Percentiles rank a stretch among this genome's conserved stretches.
phyloP scores from a whole-genome alignment of 345 rosid species.

The Theobroma cacao region DNA sequence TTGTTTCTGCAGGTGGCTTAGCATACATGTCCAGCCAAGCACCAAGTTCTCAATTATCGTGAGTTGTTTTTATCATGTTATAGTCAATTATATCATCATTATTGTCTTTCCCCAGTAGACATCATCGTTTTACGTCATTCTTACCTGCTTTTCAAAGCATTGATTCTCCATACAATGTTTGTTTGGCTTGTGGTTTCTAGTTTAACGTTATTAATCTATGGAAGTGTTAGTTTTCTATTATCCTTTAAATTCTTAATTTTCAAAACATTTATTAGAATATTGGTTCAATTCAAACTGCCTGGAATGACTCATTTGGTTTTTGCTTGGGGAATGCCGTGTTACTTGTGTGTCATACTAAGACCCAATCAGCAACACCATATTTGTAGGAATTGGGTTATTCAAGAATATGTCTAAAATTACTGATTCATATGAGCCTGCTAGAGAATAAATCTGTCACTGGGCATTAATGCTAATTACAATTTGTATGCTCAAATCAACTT shows the following conservation, averaged over 20 bases:
- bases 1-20: slow-evolving; percentile 66
- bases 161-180: background rate
- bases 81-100: background rate
- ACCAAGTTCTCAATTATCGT: slow-evolving; percentile 64
- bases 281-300: no score
- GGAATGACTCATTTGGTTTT: background rate
- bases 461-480: background rate
- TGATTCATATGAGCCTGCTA: background rate
- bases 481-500: no score
- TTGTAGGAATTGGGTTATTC: background rate
- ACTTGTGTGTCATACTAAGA: no score
- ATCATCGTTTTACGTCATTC: background rate
- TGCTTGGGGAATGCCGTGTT: background rate
- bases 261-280: no score
- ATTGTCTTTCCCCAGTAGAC: background rate
- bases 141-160: background rate
- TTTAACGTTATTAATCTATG: background rate
- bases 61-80: slow-evolving; percentile 31
- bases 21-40: slow-evolving; percentile 59
- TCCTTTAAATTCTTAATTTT: no score
- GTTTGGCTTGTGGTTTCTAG: background rate
- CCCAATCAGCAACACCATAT: background rate
- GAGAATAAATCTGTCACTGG: background rate
- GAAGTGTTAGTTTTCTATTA: no score
- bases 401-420: background rate